phyloP scores from a whole-genome alignment of 371 early-diverging fungal species.

The Mycotypha africana region DNA sequence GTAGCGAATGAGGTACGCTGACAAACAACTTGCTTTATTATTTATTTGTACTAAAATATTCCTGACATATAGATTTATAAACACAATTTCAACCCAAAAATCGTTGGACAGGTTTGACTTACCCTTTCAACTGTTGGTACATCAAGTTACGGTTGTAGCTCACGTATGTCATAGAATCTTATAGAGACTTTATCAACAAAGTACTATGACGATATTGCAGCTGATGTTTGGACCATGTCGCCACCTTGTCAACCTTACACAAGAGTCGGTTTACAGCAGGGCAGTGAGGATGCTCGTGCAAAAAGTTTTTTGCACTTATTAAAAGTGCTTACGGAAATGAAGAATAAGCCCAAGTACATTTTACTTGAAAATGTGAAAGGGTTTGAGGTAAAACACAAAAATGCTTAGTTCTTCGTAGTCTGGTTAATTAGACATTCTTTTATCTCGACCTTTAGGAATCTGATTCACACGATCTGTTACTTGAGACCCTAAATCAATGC shows the following conservation, averaged over 20 bases:
- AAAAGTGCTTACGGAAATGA: conserved; percentile 50
- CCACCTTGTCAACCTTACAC: conserved; percentile 87
- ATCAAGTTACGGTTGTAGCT: neutral
- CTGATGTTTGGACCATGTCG: conserved; percentile 81
- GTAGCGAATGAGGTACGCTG: conserved; percentile 64
- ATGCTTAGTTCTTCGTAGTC: neutral
- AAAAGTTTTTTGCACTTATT: conserved; percentile 71
- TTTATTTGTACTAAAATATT: neutral
- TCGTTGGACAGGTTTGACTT: conserved; percentile 52
- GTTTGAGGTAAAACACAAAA: conserved; percentile 56
- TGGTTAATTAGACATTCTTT: neutral
- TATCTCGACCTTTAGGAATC: conserved; percentile 44
- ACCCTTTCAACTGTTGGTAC: neutral
- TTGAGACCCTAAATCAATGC: conserved; percentile 39
- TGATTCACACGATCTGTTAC: conserved; percentile 51
- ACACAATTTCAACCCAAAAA: conserved; percentile 68
- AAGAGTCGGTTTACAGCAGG: conserved; percentile 68
- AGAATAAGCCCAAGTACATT: conserved; percentile 62
- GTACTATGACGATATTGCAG: conserved; percentile 56
- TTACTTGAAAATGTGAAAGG: conserved; percentile 83
- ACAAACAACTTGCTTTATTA: neutral
- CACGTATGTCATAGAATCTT: conserved; percentile 32
- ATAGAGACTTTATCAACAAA: conserved; percentile 64
- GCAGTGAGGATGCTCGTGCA: conserved; percentile 70
- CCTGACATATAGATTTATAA: conserved; percentile 40